Percentiles rank a stretch among this genome's conserved stretches.
phyloP scores from a whole-genome alignment of 1,284 basidiomycete species.

The Cryptococcus depauperatus region DNA sequence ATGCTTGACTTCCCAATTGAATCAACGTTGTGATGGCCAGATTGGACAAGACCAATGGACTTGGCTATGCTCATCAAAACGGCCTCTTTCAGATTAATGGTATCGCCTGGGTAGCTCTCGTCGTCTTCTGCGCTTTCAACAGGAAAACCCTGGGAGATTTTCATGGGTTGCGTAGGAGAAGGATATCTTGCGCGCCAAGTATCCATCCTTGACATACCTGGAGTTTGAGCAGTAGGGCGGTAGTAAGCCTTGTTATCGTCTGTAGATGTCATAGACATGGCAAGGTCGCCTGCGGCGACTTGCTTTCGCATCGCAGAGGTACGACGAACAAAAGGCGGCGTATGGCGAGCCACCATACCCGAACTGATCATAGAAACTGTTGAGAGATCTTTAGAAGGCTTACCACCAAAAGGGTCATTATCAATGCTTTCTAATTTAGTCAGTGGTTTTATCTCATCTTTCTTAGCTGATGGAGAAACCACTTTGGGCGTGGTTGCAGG shows the following conservation, averaged over 20 bases:
- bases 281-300: slow-evolving; percentile 50
- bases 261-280: slow-evolving; percentile 43
- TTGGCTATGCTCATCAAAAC: slow-evolving; percentile 97
- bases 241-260: slow-evolving; percentile 34
- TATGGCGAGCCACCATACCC: slow-evolving; percentile 20
- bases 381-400: slow-evolving; percentile 7
- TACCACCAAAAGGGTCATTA: background rate
- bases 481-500: slow-evolving; percentile 26
- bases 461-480: slow-evolving; percentile 16
- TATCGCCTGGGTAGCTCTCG: slow-evolving; percentile 43
- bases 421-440: too few species aligned
- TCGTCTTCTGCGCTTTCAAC: slow-evolving; percentile 20
- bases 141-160: slow-evolving; percentile 13
- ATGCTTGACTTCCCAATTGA: slow-evolving; percentile 19
- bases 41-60: slow-evolving; percentile 90
- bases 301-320: slow-evolving; percentile 38
- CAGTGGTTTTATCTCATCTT: too few species aligned
- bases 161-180: too few species aligned
- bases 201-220: slow-evolving; percentile 39
- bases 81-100: slow-evolving; percentile 83
- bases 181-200: slow-evolving; percentile 31
- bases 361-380: slow-evolving; percentile 19
- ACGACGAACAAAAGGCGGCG: slow-evolving; percentile 19
- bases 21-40: slow-evolving; percentile 46
- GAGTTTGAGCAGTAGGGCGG: slow-evolving; percentile 32